Evolutionary conservation across 164 flowering plant species (phyloP).

Genomic region (Chimonanthus praecox): DNA sequence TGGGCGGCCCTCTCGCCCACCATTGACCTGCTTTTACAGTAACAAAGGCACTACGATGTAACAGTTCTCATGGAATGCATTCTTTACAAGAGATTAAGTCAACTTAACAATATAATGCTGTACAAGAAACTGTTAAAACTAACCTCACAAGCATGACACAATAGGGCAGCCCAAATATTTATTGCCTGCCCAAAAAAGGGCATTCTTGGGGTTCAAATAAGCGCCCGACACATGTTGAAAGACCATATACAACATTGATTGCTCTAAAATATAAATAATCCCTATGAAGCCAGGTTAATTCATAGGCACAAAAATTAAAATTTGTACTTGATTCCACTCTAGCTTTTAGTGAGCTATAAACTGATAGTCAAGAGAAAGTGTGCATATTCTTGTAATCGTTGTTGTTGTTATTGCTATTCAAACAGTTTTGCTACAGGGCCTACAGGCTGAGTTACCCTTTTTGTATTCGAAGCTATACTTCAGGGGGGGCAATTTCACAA

Average conservation of each 20-base stretch:
- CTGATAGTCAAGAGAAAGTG: neutral
- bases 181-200: neutral
- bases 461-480: too few relatives aligned
- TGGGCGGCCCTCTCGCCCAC: slow-evolving; percentile 95
- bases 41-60: neutral
- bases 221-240: neutral
- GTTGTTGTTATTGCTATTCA: neutral
- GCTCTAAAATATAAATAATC: neutral
- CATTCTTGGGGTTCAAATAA: neutral
- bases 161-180: slow-evolving; percentile 2
- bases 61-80: neutral
- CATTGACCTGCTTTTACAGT: slow-evolving; percentile 58
- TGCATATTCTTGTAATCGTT: neutral
- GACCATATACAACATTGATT: neutral
- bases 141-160: neutral
- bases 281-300: neutral
- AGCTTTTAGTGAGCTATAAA: too few relatives aligned
- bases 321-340: neutral
- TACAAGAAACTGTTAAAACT: neutral
- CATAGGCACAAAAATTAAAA: neutral
- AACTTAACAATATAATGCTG: neutral
- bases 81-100: neutral
- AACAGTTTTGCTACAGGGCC: neutral
- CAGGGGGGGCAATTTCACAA: too few relatives aligned
- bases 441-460: neutral